Conservation (phyloP, 371 early-diverging fungal genomes). For the Basidiobolus meristosporus region DNA sequence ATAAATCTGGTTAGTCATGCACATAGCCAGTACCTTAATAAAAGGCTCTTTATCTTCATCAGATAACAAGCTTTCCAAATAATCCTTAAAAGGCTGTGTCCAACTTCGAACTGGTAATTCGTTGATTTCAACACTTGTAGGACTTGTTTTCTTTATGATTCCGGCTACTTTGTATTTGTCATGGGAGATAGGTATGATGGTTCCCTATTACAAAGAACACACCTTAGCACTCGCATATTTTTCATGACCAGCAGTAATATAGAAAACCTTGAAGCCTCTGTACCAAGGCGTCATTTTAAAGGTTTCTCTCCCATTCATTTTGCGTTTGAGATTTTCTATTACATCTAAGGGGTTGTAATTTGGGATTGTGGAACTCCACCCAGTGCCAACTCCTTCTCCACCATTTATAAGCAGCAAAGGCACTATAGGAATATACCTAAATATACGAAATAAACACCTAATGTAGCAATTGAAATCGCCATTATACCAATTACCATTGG, state of each 20-base stretch:
- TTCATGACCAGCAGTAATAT: background rate
- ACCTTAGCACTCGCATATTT: background rate
- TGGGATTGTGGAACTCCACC: constrained; percentile 70
- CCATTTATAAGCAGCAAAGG: constrained; percentile 98
- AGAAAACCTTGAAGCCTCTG: constrained; percentile 63
- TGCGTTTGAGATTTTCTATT: constrained; percentile 66
- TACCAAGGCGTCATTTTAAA: constrained; percentile 91
- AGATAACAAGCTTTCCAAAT: constrained; percentile 52
- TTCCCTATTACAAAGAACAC: constrained; percentile 18
- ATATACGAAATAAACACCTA: background rate
- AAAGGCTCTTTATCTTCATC: constrained; percentile 32
- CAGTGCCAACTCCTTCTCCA: constrained; percentile 98
- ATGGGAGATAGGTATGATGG: constrained; percentile 24
- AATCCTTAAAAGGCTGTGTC: constrained; percentile 91
- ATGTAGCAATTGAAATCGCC: background rate
- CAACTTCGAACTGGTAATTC: constrained; percentile 93
- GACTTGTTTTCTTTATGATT: constrained; percentile 38
- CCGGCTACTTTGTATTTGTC: constrained; percentile 64
- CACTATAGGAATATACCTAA: constrained; percentile 82
- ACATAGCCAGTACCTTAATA: constrained; percentile 20
- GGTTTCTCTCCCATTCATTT: constrained; percentile 62
- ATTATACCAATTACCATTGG: constrained; percentile 37
- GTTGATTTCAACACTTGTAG: constrained; percentile 67
- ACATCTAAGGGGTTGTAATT: constrained; percentile 90
- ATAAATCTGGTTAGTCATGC: background rate